Evolutionary conservation across 768 basidiomycete species (phyloP), one percentile per base, ranked within the genome.

Genomic region (Arthromyces matolae): DNA sequence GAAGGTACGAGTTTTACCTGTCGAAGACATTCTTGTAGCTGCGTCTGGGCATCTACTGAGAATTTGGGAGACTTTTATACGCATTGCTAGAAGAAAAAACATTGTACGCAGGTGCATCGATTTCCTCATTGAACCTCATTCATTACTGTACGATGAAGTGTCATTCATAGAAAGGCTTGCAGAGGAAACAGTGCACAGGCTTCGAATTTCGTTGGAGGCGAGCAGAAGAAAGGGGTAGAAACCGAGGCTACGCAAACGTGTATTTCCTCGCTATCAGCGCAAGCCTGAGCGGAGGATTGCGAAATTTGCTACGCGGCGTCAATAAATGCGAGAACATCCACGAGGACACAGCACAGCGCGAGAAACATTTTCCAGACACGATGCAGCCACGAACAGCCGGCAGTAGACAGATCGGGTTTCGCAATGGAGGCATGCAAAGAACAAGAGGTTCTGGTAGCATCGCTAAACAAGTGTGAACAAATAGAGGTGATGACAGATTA

Each of bases 21-120:
- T 53, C 36, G 54, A 51, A 23, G 56, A 50, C 59, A 62, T 62
- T 47, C n/a, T 29, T 50, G 31, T 24, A 31, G 35, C 31, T 12
- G 39, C 28, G n/a, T 39, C 34, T 44, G 27, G 28, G 24, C 35
- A 31, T 24, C 14, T 20, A 42, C 25, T 9, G n/a, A n/a, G n/a
- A n/a, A 14, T 20, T 20, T 20, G 37, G 9, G 44, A 39, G 33
- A n/a, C n/a, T 42, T 54, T 56, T 59, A 58, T 59, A 53, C 32
- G 27, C 16, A 38, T 44, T 25, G 32, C 14, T 23, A 14, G 1
- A 9, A 43, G 27, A 22, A 24, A 29, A 46, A 33, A 10, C 41
- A 44, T 47, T 47, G 47, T 42, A 46, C 32, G 25, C 31, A 40
- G 43, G 43, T 43, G 44, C 51, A 44, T 38, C 23, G 34, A 16